phyloP scores from a whole-genome alignment of 306 rosid genomes.

The Vigna radiata region DNA sequence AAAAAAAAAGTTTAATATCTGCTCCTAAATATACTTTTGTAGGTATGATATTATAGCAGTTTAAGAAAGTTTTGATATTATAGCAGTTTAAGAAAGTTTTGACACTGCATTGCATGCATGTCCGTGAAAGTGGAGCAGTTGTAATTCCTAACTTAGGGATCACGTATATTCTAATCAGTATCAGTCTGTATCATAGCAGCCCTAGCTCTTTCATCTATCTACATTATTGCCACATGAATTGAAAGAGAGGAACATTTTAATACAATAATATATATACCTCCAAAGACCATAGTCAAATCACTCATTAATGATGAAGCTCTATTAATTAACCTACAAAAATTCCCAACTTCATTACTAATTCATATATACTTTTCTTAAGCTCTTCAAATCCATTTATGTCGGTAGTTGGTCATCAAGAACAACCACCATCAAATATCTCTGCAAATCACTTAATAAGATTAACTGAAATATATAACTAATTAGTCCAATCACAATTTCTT shows the following conservation, averaged over 20 bases:
- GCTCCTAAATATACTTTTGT: too few relatives aligned
- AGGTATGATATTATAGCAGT: too few relatives aligned
- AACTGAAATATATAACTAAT: neutral
- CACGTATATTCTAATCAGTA: slow-evolving; percentile 35
- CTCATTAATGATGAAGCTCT: neutral
- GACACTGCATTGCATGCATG: slow-evolving; percentile 27
- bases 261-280: neutral
- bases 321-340: slow-evolving; percentile 4
- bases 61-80: too few relatives aligned
- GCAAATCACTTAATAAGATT: too few relatives aligned
- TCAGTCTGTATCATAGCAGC: slow-evolving; percentile 31
- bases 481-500: neutral
- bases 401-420: slow-evolving; percentile 3
- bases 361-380: neutral
- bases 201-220: slow-evolving; percentile 5
- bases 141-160: neutral
- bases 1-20: too few relatives aligned
- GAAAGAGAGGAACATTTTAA: neutral
- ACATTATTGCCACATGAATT: slow-evolving; percentile 33
- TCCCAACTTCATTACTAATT: neutral
- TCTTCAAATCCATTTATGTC: neutral
- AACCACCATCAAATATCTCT: neutral
- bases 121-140: slow-evolving; percentile 26
- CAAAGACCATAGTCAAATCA: neutral
- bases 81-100: too few relatives aligned